A percentile compares a stretch with the other conserved stretches of the same genome.
Evolutionary conservation across 108 stramenopile species (phyloP).

Genomic region (Ochromonas danica): DNA sequence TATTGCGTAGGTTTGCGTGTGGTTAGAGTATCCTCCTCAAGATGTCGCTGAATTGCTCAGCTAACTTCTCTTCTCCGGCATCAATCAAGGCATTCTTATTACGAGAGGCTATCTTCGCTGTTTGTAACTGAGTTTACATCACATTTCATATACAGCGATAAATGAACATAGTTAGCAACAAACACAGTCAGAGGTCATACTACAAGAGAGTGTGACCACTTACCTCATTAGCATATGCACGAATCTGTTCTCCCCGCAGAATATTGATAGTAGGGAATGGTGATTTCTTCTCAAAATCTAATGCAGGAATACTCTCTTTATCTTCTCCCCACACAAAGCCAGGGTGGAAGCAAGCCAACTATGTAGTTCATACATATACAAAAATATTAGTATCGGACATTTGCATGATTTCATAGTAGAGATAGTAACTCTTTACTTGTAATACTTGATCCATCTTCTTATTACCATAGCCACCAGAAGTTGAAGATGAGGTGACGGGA

Average conservation of each 20-base stretch:
- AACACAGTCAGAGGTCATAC: neutral
- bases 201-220: neutral
- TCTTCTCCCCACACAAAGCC: neutral
- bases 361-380: neutral
- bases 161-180: neutral
- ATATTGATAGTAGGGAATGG: neutral
- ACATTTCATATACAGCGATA: too few species aligned
- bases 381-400: too few species aligned
- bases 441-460: too few species aligned
- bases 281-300: neutral
- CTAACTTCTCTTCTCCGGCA: neutral
- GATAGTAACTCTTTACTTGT: too few species aligned
- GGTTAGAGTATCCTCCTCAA: too few species aligned
- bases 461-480: too few species aligned
- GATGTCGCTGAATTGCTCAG: neutral
- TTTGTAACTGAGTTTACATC: too few species aligned
- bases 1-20: too few species aligned
- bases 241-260: neutral
- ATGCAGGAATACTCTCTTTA: neutral
- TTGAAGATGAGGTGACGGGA: too few species aligned
- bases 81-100: neutral
- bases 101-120: neutral
- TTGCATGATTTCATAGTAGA: too few species aligned
- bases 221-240: conserved; percentile 1
- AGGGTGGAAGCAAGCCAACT: neutral